Conservation (phyloP, 495 filamentous ascomycete genomes). For the Lasiosphaeriaceae sp. region DNA sequence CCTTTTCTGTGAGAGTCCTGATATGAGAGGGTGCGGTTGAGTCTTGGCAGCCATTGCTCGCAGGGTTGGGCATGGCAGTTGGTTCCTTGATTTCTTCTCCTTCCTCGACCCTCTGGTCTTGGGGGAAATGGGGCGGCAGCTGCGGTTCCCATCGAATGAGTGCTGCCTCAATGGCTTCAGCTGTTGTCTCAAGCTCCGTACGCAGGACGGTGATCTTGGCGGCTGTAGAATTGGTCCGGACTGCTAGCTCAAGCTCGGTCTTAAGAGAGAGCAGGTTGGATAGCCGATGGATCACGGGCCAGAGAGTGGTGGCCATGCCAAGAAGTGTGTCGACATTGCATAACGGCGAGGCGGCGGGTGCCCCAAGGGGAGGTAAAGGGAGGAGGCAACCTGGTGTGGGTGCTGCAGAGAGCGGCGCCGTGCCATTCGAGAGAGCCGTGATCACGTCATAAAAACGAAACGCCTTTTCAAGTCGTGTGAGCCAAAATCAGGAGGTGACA, state of each 20-base stretch:
- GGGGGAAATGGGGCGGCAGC: conserved; percentile 28
- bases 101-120: conserved; percentile 6
- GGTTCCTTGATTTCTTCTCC: not conserved
- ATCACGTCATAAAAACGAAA: conserved; percentile 66
- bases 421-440: conserved; percentile 58
- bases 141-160: conserved; percentile 52
- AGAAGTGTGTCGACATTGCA: conserved; percentile 56
- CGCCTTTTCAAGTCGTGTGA: conserved; percentile 34
- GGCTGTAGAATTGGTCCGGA: conserved; percentile 27
- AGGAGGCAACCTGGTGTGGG: conserved; percentile 42
- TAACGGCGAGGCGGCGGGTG: conserved; percentile 39
- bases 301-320: conserved; percentile 58
- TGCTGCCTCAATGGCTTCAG: conserved; percentile 53
- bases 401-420: conserved; percentile 50
- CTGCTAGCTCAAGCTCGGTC: conserved; percentile 43
- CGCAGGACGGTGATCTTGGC: conserved; percentile 51
- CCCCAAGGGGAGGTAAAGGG: conserved; percentile 44
- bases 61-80: not conserved
- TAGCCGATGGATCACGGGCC: conserved; percentile 61
- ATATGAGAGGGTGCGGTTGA: not conserved
- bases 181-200: conserved; percentile 52
- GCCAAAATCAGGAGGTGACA: not conserved
- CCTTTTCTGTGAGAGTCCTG: conserved; percentile 16
- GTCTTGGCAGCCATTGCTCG: not conserved
- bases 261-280: conserved; percentile 52